A percentile compares a stretch with the other conserved stretches of the same genome.
Evolutionary conservation across 345 rosid genomes (phyloP).

Genomic region (Aethionema arabicum): DNA sequence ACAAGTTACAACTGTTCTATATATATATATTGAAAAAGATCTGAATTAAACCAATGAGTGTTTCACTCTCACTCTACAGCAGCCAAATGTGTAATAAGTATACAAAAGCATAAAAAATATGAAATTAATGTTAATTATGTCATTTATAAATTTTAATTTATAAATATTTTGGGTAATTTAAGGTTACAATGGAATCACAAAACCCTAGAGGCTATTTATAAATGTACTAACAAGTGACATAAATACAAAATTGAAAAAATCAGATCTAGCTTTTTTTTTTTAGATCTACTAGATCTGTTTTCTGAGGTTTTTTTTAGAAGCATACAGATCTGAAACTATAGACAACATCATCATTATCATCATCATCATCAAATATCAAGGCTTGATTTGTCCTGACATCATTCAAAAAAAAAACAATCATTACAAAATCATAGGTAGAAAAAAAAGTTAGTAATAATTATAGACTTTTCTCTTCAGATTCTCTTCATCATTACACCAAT

Average conservation of each 20-base stretch:
- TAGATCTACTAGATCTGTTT: slow-evolving; percentile 36
- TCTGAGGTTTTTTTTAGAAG: not conserved
- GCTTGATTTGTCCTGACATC: slow-evolving; percentile 26
- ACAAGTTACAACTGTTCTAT: too few relatives aligned
- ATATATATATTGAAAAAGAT: too few relatives aligned
- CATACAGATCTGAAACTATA: slow-evolving; percentile 28
- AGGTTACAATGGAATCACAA: slow-evolving; percentile 6
- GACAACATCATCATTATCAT: slow-evolving; percentile 31
- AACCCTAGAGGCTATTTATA: slow-evolving; percentile 30
- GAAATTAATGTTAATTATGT: not conserved
- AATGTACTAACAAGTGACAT: slow-evolving; percentile 18
- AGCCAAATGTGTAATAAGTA: not conserved
- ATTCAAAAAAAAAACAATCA: slow-evolving; percentile 32
- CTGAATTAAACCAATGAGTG: too few relatives aligned
- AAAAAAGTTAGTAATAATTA: slow-evolving; percentile 49
- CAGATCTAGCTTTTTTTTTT: slow-evolving; percentile 23
- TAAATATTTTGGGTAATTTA: not conserved
- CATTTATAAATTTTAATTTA: too few relatives aligned
- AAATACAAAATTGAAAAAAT: slow-evolving; percentile 17
- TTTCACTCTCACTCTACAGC: too few relatives aligned
- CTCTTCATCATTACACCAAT: slow-evolving; percentile 64
- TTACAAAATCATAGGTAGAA: slow-evolving; percentile 34
- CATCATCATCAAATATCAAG: slow-evolving; percentile 11
- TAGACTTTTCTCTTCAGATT: slow-evolving; percentile 43
- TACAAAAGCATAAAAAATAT: not conserved